A percentile compares a stretch with the other conserved stretches of the same genome.
Conservation (phyloP, 2,329 filamentous ascomycete species). For the Trichoderma koningii region DNA sequence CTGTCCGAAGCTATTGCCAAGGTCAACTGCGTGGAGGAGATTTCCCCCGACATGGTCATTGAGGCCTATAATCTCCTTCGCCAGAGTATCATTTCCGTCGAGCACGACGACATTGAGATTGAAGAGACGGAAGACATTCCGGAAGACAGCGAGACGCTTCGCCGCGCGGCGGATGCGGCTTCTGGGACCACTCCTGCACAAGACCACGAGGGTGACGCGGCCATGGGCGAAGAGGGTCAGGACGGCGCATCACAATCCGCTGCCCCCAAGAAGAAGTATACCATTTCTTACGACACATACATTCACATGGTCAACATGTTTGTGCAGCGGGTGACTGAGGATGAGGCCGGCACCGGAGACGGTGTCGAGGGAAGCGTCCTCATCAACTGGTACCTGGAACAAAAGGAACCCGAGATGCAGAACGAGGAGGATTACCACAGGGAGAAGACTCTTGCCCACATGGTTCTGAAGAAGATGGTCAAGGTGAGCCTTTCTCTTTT, state of each 20-base stretch:
- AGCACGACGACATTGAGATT: conserved; percentile 95
- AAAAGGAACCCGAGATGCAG: conserved; percentile 80
- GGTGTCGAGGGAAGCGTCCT: conserved; percentile 83
- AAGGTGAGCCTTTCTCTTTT: conserved; percentile 65
- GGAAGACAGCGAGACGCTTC: conserved; percentile 51
- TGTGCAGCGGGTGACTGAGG: conserved; percentile 79
- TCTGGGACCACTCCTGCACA: conserved; percentile 50
- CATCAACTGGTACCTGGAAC: conserved; percentile 87
- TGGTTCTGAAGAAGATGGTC: conserved; percentile 94
- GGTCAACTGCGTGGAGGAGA: conserved; percentile 91
- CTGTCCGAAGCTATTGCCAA: conserved; percentile 97
- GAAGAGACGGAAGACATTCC: conserved; percentile 68
- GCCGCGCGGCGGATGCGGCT: conserved; percentile 43
- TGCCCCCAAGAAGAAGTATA: conserved; percentile 64
- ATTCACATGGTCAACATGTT: conserved; percentile 85
- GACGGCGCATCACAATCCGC: conserved; percentile 36
- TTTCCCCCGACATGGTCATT: conserved; percentile 79
- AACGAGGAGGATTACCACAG: conserved; percentile 78
- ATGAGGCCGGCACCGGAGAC: conserved; percentile 74
- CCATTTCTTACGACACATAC: conserved; percentile 95
- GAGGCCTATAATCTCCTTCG: conserved; percentile 90
- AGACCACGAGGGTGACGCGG: conserved; percentile 51
- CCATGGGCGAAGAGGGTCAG: conserved; percentile 43
- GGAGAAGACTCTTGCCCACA: conserved; percentile 72
- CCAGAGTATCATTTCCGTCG: conserved; percentile 95